Conservation (phyloP, 345 rosid species). For the Ricinus communis region DNA sequence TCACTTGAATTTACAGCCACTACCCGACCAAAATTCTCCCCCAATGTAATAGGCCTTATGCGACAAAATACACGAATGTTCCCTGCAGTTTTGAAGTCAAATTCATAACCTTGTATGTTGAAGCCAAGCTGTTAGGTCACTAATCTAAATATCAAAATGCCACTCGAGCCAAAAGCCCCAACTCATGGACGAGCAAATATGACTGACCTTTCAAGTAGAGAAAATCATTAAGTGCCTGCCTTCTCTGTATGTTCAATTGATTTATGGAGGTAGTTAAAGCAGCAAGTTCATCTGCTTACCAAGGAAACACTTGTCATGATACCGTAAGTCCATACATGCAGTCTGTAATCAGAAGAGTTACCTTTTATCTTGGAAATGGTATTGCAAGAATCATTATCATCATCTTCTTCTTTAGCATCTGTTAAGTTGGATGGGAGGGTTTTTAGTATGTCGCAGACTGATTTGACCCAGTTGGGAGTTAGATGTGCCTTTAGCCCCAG, state of each 20-base stretch:
- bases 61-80: constrained; percentile 85
- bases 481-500: constrained; percentile 59
- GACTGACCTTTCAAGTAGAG: constrained; percentile 76
- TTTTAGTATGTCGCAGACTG: constrained; percentile 54
- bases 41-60: constrained; percentile 45
- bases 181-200: neutral
- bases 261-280: constrained; percentile 36
- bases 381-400: constrained; percentile 29
- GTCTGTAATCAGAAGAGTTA: constrained; percentile 13
- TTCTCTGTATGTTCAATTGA: constrained; percentile 54
- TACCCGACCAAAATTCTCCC: constrained; percentile 31
- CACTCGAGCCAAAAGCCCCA: no score
- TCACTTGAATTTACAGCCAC: constrained; percentile 48
- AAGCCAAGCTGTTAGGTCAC: neutral
- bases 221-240: constrained; percentile 62
- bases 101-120: neutral
- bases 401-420: neutral
- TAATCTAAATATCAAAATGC: neutral
- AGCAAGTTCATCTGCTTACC: constrained; percentile 53
- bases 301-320: constrained; percentile 11
- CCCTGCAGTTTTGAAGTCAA: constrained; percentile 33
- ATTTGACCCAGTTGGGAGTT: constrained; percentile 59
- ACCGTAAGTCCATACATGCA: no score
- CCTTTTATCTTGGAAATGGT: constrained; percentile 43
- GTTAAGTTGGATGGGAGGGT: constrained; percentile 26